Base-by-base conservation (phyloP, 345 rosid species). In the Acer campestre region DNA sequence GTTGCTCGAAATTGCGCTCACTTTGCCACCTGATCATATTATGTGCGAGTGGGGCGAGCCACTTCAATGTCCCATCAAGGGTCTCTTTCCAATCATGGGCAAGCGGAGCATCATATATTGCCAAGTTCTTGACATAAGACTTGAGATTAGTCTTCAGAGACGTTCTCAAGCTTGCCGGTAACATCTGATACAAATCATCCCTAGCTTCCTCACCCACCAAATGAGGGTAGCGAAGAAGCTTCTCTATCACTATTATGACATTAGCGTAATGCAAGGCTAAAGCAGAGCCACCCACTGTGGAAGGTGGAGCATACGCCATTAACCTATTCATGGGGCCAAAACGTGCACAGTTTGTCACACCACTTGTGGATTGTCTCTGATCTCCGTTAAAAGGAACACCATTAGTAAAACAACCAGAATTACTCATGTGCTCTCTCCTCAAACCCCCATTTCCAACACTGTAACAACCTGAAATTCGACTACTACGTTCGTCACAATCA, bases 1-100 rank as follows among this genome's bases (percentile, higher is more conserved):
- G 97, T 77, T 94, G 97, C 89, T 94, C 99, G 40, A 94, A 92
- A 72, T 92, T 96, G 42, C 97, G 92, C 74, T 96, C 98, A 12
- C 97, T 91, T 75, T 96, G 99, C 99, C 97, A 94, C 53, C 95
- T 73, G 77, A 96, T 90, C 97, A 88, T 94, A 86, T 94, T 96
- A 82, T 94, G 99, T 3, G 99, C 99, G 42, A 96, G 83, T 0
- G 98, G 99, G 4, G 94, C 92, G 70, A 96, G 95, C 99, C 99
- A 96, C 53, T 82, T 80, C 1, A 96, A 86, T 73, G 89, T 92
- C 67, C 88, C 80, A 11, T 91, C 93, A 18, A 96, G 85, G 10
- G 89, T 90, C 63, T 94, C 97, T 83, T 90, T 96, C 99, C 99
- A 96, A 74, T 91, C 95, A 7, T 94, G 97, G 67, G 98, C 99